Percentiles rank a stretch among this genome's conserved stretches.
Conservation (phyloP, 31 red algal species). For the Endocladia muricata region DNA sequence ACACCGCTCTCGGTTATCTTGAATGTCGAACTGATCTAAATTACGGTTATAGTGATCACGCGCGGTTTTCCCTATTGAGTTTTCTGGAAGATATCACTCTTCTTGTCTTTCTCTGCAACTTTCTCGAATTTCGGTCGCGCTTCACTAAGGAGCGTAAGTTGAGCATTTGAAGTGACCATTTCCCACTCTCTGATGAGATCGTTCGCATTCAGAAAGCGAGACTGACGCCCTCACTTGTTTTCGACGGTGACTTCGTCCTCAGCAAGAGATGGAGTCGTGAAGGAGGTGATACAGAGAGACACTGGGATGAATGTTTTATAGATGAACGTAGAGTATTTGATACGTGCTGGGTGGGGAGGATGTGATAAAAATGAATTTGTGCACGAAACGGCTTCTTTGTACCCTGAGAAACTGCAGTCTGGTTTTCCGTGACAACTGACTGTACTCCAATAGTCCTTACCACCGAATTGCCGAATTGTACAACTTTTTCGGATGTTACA, state of each 20-base stretch:
- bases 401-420: slow-evolving; percentile 13
- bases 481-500: too few relatives aligned
- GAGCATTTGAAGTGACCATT: neutral
- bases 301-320: neutral
- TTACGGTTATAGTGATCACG: neutral
- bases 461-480: slow-evolving; percentile 12
- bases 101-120: neutral
- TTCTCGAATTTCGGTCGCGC: neutral
- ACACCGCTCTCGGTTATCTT: neutral
- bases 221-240: neutral
- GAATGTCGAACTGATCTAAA: neutral
- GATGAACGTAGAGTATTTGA: neutral
- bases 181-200: neutral
- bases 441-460: slow-evolving; percentile 6
- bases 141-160: neutral
- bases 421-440: slow-evolving; percentile 5
- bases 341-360: neutral
- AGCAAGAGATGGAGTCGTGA: neutral
- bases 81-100: neutral
- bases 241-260: neutral
- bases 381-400: too few relatives aligned
- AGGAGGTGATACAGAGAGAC: neutral
- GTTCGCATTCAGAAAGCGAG: neutral
- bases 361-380: neutral
- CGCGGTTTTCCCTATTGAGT: neutral